Percentiles rank a stretch among this genome's conserved stretches.
These are phyloP conservation scores for Zasmidium citrigriseum DNA, from an alignment of 2,329 filamentous ascomycete genomes.

Conservation along the genomic window DNA sequence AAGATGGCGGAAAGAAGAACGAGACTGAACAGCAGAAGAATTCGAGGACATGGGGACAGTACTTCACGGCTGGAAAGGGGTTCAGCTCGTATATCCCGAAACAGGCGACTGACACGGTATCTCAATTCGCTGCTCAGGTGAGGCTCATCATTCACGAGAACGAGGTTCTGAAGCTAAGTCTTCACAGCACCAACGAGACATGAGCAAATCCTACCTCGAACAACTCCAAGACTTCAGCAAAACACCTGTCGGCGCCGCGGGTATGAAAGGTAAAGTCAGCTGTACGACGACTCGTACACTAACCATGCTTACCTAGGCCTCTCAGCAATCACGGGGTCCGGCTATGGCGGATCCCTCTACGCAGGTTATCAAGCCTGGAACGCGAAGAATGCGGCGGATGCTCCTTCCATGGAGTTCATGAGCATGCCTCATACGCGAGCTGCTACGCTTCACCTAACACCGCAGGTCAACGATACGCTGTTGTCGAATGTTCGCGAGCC, in stretches of 20 bases:
- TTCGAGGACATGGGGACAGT: constrained; percentile 47
- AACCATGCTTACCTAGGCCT: constrained; percentile 29
- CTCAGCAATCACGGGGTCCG: constrained; percentile 47
- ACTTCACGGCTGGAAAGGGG: constrained; percentile 50
- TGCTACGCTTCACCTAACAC: constrained; percentile 42
- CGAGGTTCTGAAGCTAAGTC: not conserved
- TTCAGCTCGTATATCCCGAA: constrained; percentile 52
- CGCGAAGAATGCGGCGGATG: constrained; percentile 33
- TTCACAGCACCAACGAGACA: constrained; percentile 44
- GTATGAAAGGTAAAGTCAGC: constrained; percentile 25
- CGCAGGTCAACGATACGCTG: constrained; percentile 44
- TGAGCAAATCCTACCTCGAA: constrained; percentile 51
- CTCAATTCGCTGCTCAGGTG: constrained; percentile 45
- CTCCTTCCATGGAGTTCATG: constrained; percentile 48
- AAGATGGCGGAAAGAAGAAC: constrained; percentile 15
- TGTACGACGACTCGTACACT: constrained; percentile 20
- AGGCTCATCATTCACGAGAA: constrained; percentile 19
- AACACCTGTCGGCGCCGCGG: constrained; percentile 52
- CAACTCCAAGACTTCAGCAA: constrained; percentile 53
- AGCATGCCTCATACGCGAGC: constrained; percentile 49
- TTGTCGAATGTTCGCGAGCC: constrained; percentile 49
- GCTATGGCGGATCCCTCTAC: constrained; percentile 50
- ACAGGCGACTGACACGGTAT: constrained; percentile 40
- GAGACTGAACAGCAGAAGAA: constrained; percentile 38
- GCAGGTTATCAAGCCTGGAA: constrained; percentile 52